These are phyloP conservation scores for Pseudopyricularia cyperi DNA, from an alignment of 2,329 filamentous ascomycete genomes.

Conservation along the genomic window DNA sequence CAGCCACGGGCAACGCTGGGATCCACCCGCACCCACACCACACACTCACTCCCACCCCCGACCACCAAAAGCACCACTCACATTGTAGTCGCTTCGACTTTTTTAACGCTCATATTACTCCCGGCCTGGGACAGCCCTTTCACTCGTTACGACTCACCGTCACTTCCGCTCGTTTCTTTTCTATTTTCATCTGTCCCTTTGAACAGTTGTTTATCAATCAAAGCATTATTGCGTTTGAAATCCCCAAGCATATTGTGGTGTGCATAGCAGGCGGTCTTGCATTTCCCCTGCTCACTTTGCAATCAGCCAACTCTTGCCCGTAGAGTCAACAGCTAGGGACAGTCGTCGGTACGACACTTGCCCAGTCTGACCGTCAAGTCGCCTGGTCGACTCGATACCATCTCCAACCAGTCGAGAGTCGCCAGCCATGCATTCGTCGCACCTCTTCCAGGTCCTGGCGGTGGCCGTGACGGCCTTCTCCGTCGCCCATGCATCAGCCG, in stretches of 20 bases:
- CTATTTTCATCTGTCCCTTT: background rate
- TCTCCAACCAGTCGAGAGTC: background rate
- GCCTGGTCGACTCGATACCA: background rate
- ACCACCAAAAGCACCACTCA: background rate
- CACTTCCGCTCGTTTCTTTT: background rate
- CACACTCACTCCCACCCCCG: background rate
- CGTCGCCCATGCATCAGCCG: slow-evolving; percentile 28
- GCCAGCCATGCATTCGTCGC: background rate
- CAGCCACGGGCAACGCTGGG: background rate
- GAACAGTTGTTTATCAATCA: no score
- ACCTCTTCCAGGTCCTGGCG: slow-evolving; percentile 11
- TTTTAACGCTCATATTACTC: background rate
- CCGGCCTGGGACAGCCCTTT: background rate
- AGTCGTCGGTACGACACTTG: no score
- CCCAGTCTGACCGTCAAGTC: no score
- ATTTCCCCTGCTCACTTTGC: no score
- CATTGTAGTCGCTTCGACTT: background rate
- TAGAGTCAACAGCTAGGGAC: no score
- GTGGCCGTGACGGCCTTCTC: slow-evolving; percentile 32
- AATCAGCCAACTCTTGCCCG: no score
- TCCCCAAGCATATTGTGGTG: no score
- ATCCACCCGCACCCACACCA: background rate
- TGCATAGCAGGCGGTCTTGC: background rate
- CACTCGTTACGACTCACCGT: background rate
- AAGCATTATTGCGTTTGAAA: no score